Conservation (phyloP, 495 filamentous ascomycete genomes). For the Penicillium egyptiacum region DNA sequence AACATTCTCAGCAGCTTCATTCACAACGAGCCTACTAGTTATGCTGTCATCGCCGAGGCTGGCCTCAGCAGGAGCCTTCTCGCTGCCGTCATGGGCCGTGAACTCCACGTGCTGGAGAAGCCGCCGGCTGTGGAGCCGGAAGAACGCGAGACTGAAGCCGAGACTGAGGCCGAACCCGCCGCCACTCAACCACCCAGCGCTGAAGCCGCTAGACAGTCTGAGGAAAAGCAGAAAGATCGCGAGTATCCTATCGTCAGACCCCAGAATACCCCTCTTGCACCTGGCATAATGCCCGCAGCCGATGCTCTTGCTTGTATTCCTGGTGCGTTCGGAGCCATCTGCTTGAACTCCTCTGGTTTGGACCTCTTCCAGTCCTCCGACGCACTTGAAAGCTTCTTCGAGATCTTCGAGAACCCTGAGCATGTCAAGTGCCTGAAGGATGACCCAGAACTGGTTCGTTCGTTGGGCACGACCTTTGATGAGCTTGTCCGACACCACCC, state of each 20-base stretch:
- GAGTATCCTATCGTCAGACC: constrained; percentile 39
- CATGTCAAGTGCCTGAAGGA: constrained; percentile 80
- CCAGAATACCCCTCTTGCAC: constrained; percentile 52
- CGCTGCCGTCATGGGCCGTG: constrained; percentile 67
- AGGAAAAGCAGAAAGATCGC: constrained; percentile 25
- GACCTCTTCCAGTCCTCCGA: constrained; percentile 81
- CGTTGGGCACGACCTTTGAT: constrained; percentile 81
- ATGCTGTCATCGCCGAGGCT: constrained; percentile 90
- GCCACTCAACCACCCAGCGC: constrained; percentile 19
- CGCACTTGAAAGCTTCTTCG: constrained; percentile 82
- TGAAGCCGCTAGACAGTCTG: constrained; percentile 17
- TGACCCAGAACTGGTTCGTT: constrained; percentile 57
- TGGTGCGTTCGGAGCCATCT: constrained; percentile 88
- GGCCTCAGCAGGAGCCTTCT: constrained; percentile 83
- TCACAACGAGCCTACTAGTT: constrained; percentile 98
- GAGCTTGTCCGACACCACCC: constrained; percentile 95
- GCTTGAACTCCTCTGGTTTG: constrained; percentile 84
- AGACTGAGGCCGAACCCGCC: constrained; percentile 12
- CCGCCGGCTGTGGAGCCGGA: constrained; percentile 29
- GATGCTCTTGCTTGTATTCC: constrained; percentile 88
- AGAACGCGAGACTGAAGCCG: constrained; percentile 24
- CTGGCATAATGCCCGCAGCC: constrained; percentile 75
- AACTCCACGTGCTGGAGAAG: constrained; percentile 36
- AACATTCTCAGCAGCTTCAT: constrained; percentile 94
- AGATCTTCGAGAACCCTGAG: constrained; percentile 88